Evolutionary conservation across 2,329 filamentous ascomycete species (phyloP).

Genomic region (Aspergillus neoniger): DNA sequence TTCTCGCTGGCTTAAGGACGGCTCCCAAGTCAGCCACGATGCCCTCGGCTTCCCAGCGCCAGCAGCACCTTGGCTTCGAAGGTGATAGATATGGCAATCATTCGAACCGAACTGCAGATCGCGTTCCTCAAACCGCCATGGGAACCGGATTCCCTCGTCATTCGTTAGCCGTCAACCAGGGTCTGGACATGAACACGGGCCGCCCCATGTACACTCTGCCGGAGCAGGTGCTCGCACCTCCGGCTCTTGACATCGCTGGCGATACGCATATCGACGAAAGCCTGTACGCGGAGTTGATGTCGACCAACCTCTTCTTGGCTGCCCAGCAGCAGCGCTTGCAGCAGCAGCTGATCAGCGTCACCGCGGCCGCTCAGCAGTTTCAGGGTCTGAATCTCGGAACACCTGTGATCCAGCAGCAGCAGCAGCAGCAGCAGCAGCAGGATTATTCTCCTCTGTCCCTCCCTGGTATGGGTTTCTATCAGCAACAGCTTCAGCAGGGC

Average conservation of each 20-base stretch:
- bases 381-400: constrained; percentile 71
- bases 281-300: constrained; percentile 83
- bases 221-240: constrained; percentile 74
- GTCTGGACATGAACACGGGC: constrained; percentile 45
- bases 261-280: constrained; percentile 80
- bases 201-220: constrained; percentile 67
- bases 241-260: constrained; percentile 69
- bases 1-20: constrained; percentile 89
- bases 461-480: constrained; percentile 60
- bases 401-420: constrained; percentile 44
- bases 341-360: constrained; percentile 84
- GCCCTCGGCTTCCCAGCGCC: constrained; percentile 64
- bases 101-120: constrained; percentile 46
- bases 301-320: constrained; percentile 87
- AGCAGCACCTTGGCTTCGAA: constrained; percentile 54
- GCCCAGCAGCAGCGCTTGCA: constrained; percentile 94
- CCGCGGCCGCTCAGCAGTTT: constrained; percentile 79
- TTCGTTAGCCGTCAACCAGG: constrained; percentile 37
- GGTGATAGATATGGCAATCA: constrained; percentile 50
- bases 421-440: constrained; percentile 50
- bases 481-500: constrained; percentile 67
- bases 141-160: constrained; percentile 55
- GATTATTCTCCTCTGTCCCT: constrained; percentile 55
- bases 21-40: constrained; percentile 84
- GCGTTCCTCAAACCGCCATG: constrained; percentile 62